phyloP scores from a whole-genome alignment of 495 filamentous ascomycete genomes.

The Aspergillus avenaceus region DNA sequence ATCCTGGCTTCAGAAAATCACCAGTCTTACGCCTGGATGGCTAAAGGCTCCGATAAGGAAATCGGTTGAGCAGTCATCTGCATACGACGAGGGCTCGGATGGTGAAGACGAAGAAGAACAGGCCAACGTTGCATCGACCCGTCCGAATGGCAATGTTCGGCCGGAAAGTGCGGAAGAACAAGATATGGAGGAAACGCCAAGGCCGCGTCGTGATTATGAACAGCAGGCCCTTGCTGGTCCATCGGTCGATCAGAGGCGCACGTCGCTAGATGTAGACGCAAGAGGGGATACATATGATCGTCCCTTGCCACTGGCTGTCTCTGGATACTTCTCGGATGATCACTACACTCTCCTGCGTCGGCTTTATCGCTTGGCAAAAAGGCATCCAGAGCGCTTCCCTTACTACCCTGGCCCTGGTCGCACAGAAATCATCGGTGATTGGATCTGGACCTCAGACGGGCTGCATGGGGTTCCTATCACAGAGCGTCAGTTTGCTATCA shows the following conservation, averaged over 20 bases:
- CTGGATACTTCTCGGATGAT: constrained; percentile 43
- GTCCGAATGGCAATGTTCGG: constrained; percentile 10
- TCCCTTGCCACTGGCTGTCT: constrained; percentile 25
- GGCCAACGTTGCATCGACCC: constrained; percentile 7
- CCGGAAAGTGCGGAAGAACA: constrained; percentile 4
- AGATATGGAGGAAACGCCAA: constrained; percentile 10
- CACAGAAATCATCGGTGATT: constrained; percentile 41
- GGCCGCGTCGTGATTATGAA: constrained; percentile 2
- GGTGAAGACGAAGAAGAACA: constrained; percentile 18
- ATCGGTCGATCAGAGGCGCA: constrained; percentile 7
- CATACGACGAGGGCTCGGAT: constrained; percentile 13
- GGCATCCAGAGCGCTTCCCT: constrained; percentile 33
- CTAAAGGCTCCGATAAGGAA: constrained; percentile 28
- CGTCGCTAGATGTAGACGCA: constrained; percentile 6
- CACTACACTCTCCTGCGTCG: constrained; percentile 40
- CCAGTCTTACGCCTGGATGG: constrained; percentile 39
- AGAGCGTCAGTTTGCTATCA: constrained; percentile 42
- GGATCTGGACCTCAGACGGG: constrained; percentile 44
- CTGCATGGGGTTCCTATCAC: constrained; percentile 41
- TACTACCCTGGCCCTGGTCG: constrained; percentile 35
- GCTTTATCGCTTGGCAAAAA: constrained; percentile 39
- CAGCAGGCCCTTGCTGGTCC: constrained; percentile 6
- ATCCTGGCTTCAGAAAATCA: constrained; percentile 37
- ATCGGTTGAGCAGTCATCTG: constrained; percentile 14
- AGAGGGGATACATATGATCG: constrained; percentile 10